Evolutionary conservation across 208 protist species (phyloP), one percentile per base, ranked within the genome.

Genomic region (Leishmania braziliensis): DNA sequence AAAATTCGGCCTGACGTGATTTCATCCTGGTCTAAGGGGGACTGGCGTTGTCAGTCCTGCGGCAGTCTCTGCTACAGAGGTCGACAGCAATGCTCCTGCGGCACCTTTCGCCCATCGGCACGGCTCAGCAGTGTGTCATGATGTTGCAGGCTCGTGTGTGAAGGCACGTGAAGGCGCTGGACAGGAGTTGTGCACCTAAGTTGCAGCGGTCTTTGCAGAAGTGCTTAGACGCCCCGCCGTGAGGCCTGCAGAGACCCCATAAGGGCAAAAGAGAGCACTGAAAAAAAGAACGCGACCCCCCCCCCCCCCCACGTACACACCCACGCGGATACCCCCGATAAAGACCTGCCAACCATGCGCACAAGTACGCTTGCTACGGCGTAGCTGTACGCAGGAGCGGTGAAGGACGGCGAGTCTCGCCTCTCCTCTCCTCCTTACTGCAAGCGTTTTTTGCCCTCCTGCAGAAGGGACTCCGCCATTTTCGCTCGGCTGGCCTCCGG

Each of bases 11-110:
- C 77, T 0, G 85, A 90, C 53, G 80, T 92, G 33, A 82, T 96
- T 18, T 95, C 93, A 0, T 77, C 81, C 29, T 96, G 93, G 91
- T 88, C 89, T 29, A 73, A 80, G 1, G 93, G 93, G 5, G 93
- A 96, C 72, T 96, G 93, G 93, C 88, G 86, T 54, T 96, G 93
- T 63, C 14, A 53, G 1, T 71, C 75, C 29, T 96, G 93, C 54
- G 78, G 87, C 29, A 62, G 81, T 18, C 91, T 93, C 70, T 89
- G 88, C 82, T 96, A 96, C 63, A 80, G 90, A 5, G 87, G 91
- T 43, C 89, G 89, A 20, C 29, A 84, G 63, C 54, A 70, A 9
- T 96, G 93, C 77, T 29, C 75, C 10, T 96, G 93, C 63, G 93
- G 93, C 12, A 76, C 82, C 16, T 4, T 43, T 4, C 87, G 87